Evolutionary conservation across 257 asterid genomes (phyloP), one percentile per base, ranked within the genome.

Genomic region (Ehretia macrophylla): DNA sequence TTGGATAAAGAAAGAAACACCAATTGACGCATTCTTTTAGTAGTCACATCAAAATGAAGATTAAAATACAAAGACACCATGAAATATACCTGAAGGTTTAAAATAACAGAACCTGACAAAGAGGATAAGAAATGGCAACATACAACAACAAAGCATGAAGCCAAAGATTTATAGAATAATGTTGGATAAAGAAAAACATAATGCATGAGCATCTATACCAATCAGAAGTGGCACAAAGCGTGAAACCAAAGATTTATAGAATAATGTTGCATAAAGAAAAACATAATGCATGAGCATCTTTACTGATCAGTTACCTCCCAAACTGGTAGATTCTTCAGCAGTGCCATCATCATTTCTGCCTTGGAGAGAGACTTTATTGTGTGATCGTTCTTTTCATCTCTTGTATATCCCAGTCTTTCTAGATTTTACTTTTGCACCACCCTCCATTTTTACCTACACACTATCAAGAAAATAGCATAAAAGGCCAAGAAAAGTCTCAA

Each of bases 361-460:
- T 68, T 66, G 66, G 51, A 81, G 72, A 16, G 88, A 84, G 37
- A 92, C 81, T 68, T 68, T 75, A 63, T 54, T 81, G 78, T 92
- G 95, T 8, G 94, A 72, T 38, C 56, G 78, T 59, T 83, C 87
- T 72, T 83, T 83, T 97, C 97, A 92, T 68, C 63, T 85, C 80
- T 81, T 80, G 84, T 92, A 92, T 57, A 86, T 84, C 63, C 96
- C 97, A 14, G 80, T 83, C 72, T 81, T 92, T 74, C 71, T 77
- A 56, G 85, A 72, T 54, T 65, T 88, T 65, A 61, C 52, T 80
- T 83, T 88, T 16, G 87, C 82, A 44, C 97, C 99, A 22, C 94
- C 83, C 86, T 92, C 99, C 11, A 85, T 83, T 79, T 84, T 88
- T 53, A 88, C 81, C 99, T 92, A 78, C 72, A 72, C 51, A 51